These are phyloP conservation scores for Penstemon barbatus DNA, from an alignment of 257 asterid species.

Conservation along the genomic window DNA sequence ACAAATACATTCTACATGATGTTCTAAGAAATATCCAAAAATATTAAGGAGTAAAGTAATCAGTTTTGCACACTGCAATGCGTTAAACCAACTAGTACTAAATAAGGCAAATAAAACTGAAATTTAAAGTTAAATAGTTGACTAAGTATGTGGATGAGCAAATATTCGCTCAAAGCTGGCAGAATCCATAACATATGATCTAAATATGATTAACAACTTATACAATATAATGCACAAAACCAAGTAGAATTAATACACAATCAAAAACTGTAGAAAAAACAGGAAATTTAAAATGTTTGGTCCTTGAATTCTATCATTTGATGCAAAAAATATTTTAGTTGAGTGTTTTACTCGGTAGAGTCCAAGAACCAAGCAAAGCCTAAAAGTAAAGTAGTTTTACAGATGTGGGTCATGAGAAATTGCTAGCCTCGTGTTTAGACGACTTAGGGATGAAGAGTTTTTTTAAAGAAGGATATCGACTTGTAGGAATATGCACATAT, in stretches of 20 bases:
- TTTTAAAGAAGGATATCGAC: neutral
- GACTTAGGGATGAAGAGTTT: neutral
- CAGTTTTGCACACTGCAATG: neutral
- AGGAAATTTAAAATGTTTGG: too few species aligned
- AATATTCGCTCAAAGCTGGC: neutral
- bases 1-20: neutral
- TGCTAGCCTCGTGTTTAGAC: neutral
- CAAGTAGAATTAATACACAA: neutral
- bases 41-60: neutral
- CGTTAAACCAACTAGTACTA: neutral
- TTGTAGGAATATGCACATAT: conserved; percentile 15
- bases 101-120: too few species aligned
- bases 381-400: conserved; percentile 3
- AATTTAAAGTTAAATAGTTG: neutral
- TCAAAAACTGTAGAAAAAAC: neutral
- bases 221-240: too few species aligned
- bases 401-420: neutral
- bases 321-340: too few species aligned
- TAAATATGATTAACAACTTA: neutral
- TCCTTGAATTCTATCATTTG: too few species aligned
- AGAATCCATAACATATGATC: neutral
- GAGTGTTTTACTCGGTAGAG: too few species aligned
- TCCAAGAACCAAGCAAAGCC: neutral
- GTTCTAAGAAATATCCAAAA: neutral
- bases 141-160: neutral